phyloP scores from a whole-genome alignment of 2,329 filamentous ascomycete genomes.

The Scytalidium lignicola region DNA sequence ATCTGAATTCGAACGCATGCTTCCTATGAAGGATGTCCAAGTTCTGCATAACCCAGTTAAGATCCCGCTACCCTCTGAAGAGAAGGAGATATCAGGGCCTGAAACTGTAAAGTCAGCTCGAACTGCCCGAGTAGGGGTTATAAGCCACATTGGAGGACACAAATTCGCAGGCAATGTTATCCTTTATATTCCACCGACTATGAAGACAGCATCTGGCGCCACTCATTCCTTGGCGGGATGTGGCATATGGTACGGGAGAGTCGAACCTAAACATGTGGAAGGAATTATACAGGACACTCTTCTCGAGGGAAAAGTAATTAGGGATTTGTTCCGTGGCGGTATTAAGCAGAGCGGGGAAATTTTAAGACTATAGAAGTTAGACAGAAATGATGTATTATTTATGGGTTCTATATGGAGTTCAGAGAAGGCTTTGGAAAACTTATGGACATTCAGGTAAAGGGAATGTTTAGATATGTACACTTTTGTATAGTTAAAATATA shows the following conservation, averaged over 20 bases:
- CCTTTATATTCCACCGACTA: slow-evolving; percentile 63
- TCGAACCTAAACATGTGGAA: slow-evolving; percentile 70
- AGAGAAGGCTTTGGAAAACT: no score
- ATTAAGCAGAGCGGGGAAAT: slow-evolving; percentile 53
- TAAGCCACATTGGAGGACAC: slow-evolving; percentile 79
- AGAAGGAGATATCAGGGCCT: slow-evolving; percentile 20
- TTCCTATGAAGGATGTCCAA: slow-evolving; percentile 44
- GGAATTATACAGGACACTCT: slow-evolving; percentile 71
- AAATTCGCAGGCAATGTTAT: slow-evolving; percentile 85
- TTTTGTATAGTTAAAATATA: no score
- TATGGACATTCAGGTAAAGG: no score
- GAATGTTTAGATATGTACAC: no score
- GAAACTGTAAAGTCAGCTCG: slow-evolving; percentile 26
- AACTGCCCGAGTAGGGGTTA: slow-evolving; percentile 59
- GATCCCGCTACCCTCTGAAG: slow-evolving; percentile 2
- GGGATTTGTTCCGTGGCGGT: slow-evolving; percentile 67
- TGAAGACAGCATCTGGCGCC: slow-evolving; percentile 34
- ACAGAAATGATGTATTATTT: no score
- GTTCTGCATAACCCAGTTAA: slow-evolving; percentile 42
- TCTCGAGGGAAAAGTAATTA: slow-evolving; percentile 59
- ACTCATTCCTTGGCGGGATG: slow-evolving; percentile 59
- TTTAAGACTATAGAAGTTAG: slow-evolving; percentile 22
- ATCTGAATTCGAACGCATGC: slow-evolving; percentile 60
- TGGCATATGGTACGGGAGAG: slow-evolving; percentile 78
- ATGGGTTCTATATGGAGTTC: not conserved